Conservation (phyloP, 805 yeast genomes). For the Myxozyma monticola region DNA sequence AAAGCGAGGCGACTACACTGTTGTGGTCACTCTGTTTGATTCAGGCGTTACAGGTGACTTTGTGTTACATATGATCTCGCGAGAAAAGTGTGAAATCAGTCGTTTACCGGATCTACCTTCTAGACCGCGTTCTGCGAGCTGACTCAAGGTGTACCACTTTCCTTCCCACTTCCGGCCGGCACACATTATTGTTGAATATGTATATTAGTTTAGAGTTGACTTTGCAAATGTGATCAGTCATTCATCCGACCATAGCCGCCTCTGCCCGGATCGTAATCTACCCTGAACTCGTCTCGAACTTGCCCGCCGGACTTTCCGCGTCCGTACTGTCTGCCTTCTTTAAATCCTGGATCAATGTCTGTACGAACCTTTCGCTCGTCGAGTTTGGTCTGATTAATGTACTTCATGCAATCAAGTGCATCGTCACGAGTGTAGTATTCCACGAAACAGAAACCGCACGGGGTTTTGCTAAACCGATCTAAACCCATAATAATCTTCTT, state of each 20-base stretch:
- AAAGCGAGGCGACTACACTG: conserved; percentile 20
- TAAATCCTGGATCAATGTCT: conserved; percentile 94
- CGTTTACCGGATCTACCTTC: conserved; percentile 18
- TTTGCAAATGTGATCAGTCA: neutral
- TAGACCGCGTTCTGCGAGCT: too few relatives aligned
- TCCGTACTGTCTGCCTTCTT: conserved; percentile 94
- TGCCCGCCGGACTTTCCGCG: conserved; percentile 94
- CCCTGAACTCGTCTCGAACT: conserved; percentile 64
- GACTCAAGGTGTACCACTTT: too few relatives aligned
- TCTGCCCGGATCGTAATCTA: conserved; percentile 47
- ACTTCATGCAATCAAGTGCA: conserved; percentile 80
- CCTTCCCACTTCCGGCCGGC: too few relatives aligned
- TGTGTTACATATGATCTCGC: conserved; percentile 7
- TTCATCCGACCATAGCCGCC: conserved; percentile 43
- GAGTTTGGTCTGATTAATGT: conserved; percentile 73
- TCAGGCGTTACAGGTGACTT: conserved; percentile 21
- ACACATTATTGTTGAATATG: neutral
- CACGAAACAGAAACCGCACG: conserved; percentile 96
- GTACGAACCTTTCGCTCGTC: conserved; percentile 81
- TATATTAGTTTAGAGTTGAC: neutral
- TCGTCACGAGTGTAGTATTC: conserved; percentile 68
- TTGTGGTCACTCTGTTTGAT: conserved; percentile 22
- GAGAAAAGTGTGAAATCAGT: neutral
- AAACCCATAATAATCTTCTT: conserved; percentile 89
- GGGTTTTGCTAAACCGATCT: conserved; percentile 85